A percentile compares a stretch with the other conserved stretches of the same genome.
Evolutionary conservation across 257 asterid species (phyloP).

Genomic region (Jacaranda copaia): DNA sequence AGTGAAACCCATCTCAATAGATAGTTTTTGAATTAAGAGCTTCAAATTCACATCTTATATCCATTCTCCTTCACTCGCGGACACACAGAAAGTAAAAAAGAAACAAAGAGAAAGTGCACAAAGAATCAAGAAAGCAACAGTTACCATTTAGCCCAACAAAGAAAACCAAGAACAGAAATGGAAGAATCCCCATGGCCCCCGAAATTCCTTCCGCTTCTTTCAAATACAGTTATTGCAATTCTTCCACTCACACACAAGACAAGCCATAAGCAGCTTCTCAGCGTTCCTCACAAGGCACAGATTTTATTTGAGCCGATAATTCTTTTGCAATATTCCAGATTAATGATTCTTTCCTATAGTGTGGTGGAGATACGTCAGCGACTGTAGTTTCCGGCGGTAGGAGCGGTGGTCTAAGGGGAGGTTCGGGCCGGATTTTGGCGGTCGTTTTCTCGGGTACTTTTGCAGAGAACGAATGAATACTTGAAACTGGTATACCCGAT

Average conservation of each 20-base stretch:
- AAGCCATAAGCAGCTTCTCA: slow-evolving; percentile 48
- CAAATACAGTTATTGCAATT: slow-evolving; percentile 3
- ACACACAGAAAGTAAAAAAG: neutral
- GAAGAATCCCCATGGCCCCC: slow-evolving; percentile 57
- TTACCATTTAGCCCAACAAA: slow-evolving; percentile 52
- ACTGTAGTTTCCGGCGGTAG: slow-evolving; percentile 23
- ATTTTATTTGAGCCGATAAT: neutral
- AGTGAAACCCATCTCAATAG: slow-evolving; percentile 20
- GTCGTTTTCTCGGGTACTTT: slow-evolving; percentile 31
- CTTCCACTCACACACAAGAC: slow-evolving; percentile 35
- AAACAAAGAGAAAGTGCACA: neutral
- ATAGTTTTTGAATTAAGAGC: neutral
- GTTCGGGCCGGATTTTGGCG: slow-evolving; percentile 37
- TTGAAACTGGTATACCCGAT: neutral
- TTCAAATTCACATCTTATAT: slow-evolving; percentile 8
- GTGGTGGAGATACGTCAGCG: slow-evolving; percentile 17
- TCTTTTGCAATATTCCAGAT: neutral
- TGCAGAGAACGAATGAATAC: neutral
- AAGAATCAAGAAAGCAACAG: slow-evolving; percentile 31
- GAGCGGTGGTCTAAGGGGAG: slow-evolving; percentile 24
- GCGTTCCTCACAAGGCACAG: slow-evolving; percentile 24
- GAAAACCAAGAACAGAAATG: slow-evolving; percentile 41
- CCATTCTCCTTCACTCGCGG: neutral
- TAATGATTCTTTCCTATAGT: neutral
- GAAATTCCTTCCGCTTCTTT: slow-evolving; percentile 14